Evolutionary conservation across 345 rosid species (phyloP), one percentile per base, ranked within the genome.

Genomic region (Durio zibethinus): DNA sequence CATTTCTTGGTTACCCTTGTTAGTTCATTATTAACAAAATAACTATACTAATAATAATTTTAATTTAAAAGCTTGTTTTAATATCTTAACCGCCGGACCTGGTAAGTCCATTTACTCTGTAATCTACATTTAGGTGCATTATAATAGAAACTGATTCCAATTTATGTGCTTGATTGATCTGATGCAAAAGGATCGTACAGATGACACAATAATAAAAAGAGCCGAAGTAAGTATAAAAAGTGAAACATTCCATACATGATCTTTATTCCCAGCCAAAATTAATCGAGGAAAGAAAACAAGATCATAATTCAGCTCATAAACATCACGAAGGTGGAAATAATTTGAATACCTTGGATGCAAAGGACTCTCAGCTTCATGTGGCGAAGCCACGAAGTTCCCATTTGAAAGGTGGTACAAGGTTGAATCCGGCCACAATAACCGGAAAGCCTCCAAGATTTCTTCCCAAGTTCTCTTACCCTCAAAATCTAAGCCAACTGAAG

Each of bases 371-470:
- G 73, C 38, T 77, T 77, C 77, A 62, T 62, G 76, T 2, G 83
- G 77, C 69, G 80, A 7, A 52, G 83, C 80, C 85, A 80, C 77
- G 77, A 83, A 77, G 74, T 83, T 80, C 68, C 81, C 85, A 74
- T 83, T 77, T 16, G 83, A 62, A 59, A 80, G 77, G 33, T 62
- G 29, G 63, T 7, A 77, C 10, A 74, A 14, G 31, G 60, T 77
- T 20, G 85, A 77, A 4, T 69, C 65, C 1, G 77, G 83, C 69
- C 76, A 62, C 38, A 47, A 27, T 7, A 75, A 77, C 59, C 72
- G 73, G 33, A 74, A 80, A 20, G 15, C 25, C 77, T 74, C 77
- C 2, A 48, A 72, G 25, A 80, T 80, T 61, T 83, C 81, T 61
- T 73, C 73, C 52, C 79, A 27, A 53, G 64, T 74, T 77, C 61